Base-by-base conservation (phyloP, 2,329 filamentous ascomycete genomes). In the Diaporthe sp. region DNA sequence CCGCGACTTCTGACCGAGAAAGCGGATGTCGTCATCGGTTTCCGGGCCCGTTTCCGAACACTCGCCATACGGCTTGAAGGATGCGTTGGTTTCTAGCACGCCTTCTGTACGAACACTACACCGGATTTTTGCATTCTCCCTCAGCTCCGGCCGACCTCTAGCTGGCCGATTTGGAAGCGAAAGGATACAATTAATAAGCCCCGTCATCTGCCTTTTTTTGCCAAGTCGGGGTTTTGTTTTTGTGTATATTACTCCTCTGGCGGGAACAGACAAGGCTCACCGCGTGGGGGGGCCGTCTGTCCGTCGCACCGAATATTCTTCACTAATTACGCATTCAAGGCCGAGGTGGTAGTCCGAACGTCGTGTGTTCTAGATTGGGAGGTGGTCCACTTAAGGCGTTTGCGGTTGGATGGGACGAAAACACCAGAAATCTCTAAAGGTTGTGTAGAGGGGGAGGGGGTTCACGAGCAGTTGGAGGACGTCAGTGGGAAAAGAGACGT, bases 231-330 rank as follows among this genome's bases (percentile, higher is more conserved):
- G 39, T 44, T 67, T 65, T 60, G 63, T 53, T 73, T 68, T 63
- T 77, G 68, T 77, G 73, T 76, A 77, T 71, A 77, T 71, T 75
- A 73, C 44, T 72, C 61, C 65, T 72, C 57, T 61, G 72, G 72
- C 72, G 73, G 72, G 60, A 37, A 63, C 44, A 49, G 73, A 53
- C 58, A 55, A 42, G 2, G 71, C 12, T 28, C 58, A 65, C 51
- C 7, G 60, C 44, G 44, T 20, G 49, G 67, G 20, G 34, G 34
- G 67, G 51, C 53, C n/a, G 53, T 70, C 61, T 20, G 25, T 44
- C 47, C 39, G 57, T 55, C 72, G 71, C 49, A 61, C 47, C 63
- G 34, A 51, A 71, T 73, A 71, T 51, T 39, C 72, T 73, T 65
- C 53, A 73, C 44, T 75, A 76, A 76, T 75, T 61, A 65, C 75